Conservation (phyloP, 306 rosid genomes). For the Pyrus communis region DNA sequence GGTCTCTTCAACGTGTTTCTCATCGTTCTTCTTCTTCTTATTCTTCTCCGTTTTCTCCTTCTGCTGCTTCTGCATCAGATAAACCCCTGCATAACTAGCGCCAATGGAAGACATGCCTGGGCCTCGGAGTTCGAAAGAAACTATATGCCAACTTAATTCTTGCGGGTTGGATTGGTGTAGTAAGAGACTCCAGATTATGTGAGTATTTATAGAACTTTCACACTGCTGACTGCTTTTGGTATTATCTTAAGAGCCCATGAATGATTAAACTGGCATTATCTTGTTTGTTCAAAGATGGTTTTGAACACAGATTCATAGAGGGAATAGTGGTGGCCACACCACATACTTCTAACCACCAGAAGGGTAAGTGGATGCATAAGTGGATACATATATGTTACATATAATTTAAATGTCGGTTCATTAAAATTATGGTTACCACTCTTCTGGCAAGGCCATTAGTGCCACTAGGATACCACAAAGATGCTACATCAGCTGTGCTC, state of each 20-base stretch:
- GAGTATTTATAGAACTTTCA: constrained; percentile 13
- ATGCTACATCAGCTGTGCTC: background rate
- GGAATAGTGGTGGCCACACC: constrained; percentile 15
- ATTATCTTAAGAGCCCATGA: background rate
- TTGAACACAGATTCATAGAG: background rate
- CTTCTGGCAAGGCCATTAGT: background rate
- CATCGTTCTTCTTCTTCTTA: constrained; percentile 26
- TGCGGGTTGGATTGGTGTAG: background rate
- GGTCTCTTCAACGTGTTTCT: background rate
- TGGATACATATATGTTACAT: background rate
- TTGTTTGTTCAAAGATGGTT: background rate
- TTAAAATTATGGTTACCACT: background rate
- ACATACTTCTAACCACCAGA: background rate
- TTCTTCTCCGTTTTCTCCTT: constrained; percentile 32
- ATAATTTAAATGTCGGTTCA: background rate
- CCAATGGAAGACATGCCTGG: constrained; percentile 34
- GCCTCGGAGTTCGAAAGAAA: background rate
- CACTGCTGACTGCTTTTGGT: background rate
- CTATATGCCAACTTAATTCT: background rate
- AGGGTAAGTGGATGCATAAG: constrained; percentile 8
- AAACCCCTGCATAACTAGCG: constrained; percentile 30
- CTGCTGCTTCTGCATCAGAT: constrained; percentile 31
- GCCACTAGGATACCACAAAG: background rate
- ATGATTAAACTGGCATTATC: constrained; percentile 11
- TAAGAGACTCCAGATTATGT: background rate